These are phyloP conservation scores for Teunomyces lycoperdinae DNA, from an alignment of 805 yeast species.

Conservation along the genomic window DNA sequence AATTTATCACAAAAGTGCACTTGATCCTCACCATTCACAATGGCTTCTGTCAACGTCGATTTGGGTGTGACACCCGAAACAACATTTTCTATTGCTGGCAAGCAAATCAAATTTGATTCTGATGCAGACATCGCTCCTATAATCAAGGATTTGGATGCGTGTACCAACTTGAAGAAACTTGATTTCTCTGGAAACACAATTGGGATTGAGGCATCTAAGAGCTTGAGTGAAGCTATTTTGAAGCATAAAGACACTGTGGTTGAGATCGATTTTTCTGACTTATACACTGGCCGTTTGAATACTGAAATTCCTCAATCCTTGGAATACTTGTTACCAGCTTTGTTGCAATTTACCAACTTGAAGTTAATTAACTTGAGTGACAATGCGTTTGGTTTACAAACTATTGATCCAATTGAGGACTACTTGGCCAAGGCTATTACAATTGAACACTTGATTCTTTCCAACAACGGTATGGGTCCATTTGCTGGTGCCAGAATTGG, in stretches of 20 bases:
- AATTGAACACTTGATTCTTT: conserved; percentile 78
- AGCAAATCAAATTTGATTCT: conserved; percentile 72
- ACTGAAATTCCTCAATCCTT: conserved; percentile 91
- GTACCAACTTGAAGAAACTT: conserved; percentile 46
- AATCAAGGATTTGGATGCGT: conserved; percentile 50
- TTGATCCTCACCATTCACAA: conserved; percentile 3
- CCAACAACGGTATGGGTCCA: conserved; percentile 98
- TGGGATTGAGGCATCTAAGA: conserved; percentile 83
- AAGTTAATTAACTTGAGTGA: conserved; percentile 81
- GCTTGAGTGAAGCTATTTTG: conserved; percentile 56
- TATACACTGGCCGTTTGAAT: conserved; percentile 91
- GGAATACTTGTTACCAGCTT: conserved; percentile 66
- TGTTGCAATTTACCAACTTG: conserved; percentile 65
- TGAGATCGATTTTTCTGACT: conserved; percentile 83
- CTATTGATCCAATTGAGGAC: conserved; percentile 83
- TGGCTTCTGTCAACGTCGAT: conserved; percentile 24
- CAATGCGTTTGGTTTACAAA: conserved; percentile 95
- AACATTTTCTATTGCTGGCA: conserved; percentile 64
- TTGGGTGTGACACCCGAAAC: conserved; percentile 42
- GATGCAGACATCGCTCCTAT: conserved; percentile 71
- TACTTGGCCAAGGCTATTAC: conserved; percentile 74
- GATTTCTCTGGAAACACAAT: conserved; percentile 93
- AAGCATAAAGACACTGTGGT: conserved; percentile 46
- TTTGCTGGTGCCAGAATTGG: conserved; percentile 96
- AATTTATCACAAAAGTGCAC: not conserved